Base-by-base conservation (phyloP, 768 basidiomycete genomes). In the Suillus variegatus region DNA sequence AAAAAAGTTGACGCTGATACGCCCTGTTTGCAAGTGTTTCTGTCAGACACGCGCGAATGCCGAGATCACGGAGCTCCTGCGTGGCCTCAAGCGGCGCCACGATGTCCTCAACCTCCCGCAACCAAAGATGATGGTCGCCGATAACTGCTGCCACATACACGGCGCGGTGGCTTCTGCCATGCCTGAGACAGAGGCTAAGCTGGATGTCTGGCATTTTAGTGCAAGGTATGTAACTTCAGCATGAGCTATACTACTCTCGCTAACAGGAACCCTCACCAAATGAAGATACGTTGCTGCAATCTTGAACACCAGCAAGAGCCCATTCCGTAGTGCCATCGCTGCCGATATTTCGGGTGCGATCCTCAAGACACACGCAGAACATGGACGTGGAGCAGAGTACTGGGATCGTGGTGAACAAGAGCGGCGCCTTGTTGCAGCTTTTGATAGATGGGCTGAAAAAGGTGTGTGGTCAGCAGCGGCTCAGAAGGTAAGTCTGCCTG, bases 91-190 rank as follows among this genome's bases (percentile, higher is more conserved):
- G 46, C 36, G 25, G 3, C 61, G 68, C 5, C 63, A 32, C 38
- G 25, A 67, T 18, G 32, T 61, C 6, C 64, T 71, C 8, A 62
- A 60, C 0, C 28, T 58, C 25, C 41, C 56, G 1, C 43, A 62
- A 3, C 73, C 71, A 0, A 64, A 71, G 8, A 68, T 70, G 62
- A 64, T 65, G 9, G 61, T 72, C 5, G 66, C 38, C 0, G 63
- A 74, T 32, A 74, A 74, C 46, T 73, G 73, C 56, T 74, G 72
- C 60, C 64, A 66, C 14, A 63, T 72, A 1, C 46, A 51, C 13
- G 35, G 16, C 1, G 60, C 69, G 1, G 36, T 73, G 8, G 7
- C 38, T 8, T n/a, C 46, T 0, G 65, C 60, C 2, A 64, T 74
- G 43, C 67, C 68, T 1, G 8, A 64, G 5, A 62, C 41, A 0